phyloP scores from a whole-genome alignment of 2,329 filamentous ascomycete species.

The Thelonectria blattea region DNA sequence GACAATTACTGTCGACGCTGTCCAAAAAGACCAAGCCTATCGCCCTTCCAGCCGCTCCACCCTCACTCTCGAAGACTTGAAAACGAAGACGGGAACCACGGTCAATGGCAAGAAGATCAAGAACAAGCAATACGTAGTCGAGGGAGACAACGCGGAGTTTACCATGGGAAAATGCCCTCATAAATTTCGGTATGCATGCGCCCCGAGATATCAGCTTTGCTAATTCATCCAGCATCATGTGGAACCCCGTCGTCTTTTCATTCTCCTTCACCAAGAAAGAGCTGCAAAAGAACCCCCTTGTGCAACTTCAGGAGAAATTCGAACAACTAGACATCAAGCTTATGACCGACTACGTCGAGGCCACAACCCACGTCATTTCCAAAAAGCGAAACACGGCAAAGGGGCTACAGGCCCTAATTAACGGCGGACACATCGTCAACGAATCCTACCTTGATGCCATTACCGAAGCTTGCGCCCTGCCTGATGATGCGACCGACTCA shows the following conservation, averaged over 20 bases:
- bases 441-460: slow-evolving; percentile 77
- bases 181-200: slow-evolving; percentile 60
- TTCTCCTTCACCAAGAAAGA: slow-evolving; percentile 79
- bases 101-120: slow-evolving; percentile 77
- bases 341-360: slow-evolving; percentile 69
- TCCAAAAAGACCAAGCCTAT: slow-evolving; percentile 69
- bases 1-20: slow-evolving; percentile 72
- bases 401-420: slow-evolving; percentile 84
- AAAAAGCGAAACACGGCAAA: slow-evolving; percentile 90
- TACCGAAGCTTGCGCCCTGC: slow-evolving; percentile 60
- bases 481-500: slow-evolving; percentile 52
- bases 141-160: slow-evolving; percentile 61
- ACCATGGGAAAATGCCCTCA: slow-evolving; percentile 74
- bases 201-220: not conserved
- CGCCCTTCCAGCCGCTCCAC: slow-evolving; percentile 69
- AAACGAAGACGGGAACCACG: slow-evolving; percentile 83
- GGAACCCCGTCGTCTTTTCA: slow-evolving; percentile 81
- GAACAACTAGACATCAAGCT: slow-evolving; percentile 92
- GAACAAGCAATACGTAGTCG: slow-evolving; percentile 63
- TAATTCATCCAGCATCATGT: slow-evolving; percentile 66
- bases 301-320: slow-evolving; percentile 67
- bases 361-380: slow-evolving; percentile 87
- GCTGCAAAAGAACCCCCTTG: slow-evolving; percentile 69
- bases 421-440: slow-evolving; percentile 78
- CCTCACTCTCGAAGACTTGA: slow-evolving; percentile 76